A percentile compares a stretch with the other conserved stretches of the same genome.
These are phyloP conservation scores for Niveomyces coronatus DNA, from an alignment of 2,329 filamentous ascomycete species.

Conservation along the genomic window DNA sequence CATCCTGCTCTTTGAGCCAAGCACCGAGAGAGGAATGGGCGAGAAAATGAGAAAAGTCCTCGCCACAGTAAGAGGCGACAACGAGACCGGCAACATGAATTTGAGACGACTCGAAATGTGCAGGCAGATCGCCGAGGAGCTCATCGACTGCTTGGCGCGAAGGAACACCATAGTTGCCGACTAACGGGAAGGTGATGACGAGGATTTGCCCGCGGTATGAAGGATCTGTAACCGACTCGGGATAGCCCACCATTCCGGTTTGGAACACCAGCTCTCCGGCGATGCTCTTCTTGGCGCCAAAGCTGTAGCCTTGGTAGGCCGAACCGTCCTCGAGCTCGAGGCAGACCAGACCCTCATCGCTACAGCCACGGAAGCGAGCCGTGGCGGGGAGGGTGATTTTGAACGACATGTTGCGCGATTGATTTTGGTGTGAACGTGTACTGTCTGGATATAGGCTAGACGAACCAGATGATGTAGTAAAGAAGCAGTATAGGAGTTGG, in stretches of 20 bases:
- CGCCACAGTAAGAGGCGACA: conserved; percentile 82
- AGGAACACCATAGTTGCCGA: conserved; percentile 96
- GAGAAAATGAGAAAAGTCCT: conserved; percentile 91
- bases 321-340: conserved; percentile 90
- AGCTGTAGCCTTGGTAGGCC: conserved; percentile 89
- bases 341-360: conserved; percentile 58
- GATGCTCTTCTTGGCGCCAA: conserved; percentile 88
- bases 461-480: conserved; percentile 5
- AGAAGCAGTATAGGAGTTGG: conserved; percentile 12
- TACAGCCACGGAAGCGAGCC: conserved; percentile 42
- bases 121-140: conserved; percentile 74
- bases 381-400: conserved; percentile 44
- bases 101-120: conserved; percentile 83
- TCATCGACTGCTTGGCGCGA: conserved; percentile 76
- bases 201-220: conserved; percentile 90
- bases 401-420: conserved; percentile 21
- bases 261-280: conserved; percentile 98
- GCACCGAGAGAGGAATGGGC: conserved; percentile 81
- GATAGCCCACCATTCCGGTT: conserved; percentile 98
- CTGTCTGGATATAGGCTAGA: conserved; percentile 1
- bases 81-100: conserved; percentile 93
- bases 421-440: background rate
- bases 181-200: conserved; percentile 89
- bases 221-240: conserved; percentile 82
- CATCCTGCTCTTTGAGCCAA: conserved; percentile 92